Evolutionary conservation across 2,329 filamentous ascomycete species (phyloP), one percentile per base, ranked within the genome.

Genomic region (Elsinoe australis): DNA sequence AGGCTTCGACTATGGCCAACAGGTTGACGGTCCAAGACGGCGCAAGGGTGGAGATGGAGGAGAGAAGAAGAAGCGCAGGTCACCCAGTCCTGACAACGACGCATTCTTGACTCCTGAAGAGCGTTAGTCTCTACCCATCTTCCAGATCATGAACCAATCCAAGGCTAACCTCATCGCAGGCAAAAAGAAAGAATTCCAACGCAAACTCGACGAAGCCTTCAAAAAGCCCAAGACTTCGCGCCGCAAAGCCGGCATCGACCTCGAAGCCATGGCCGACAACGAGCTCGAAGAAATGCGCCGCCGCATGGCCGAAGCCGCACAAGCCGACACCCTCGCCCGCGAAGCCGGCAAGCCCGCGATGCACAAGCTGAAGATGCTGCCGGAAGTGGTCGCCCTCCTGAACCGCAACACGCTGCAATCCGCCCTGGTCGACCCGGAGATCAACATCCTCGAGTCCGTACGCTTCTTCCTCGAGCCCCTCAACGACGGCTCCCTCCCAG

Each of bases 401-500:
- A 95, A 94, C 65, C 85, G 88, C 59, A 94, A 90, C 66, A 87
- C 85, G 47, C 79, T 90, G 21, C 86, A 85, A 61, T 76, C 87
- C 56, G 84, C 85, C 22, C 82, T 96, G 42, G 80, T 95, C 32
- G 90, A 95, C 56, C 90, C 90, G 0, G 92, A 98, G 61, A 94
- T 85, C 61, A 95, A 96, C 69, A 84, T 98, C 53, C 72, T 98
- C 31, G 87, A 94, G 67, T 86, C 89, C 10, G 87, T 98, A 60
- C 88, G 90, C 62, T 96, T 94, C 75, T 96, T 96, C 75, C 78
- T 98, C 17, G 92, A 98, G 64, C 92, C 92, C 1, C 76, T 96
- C 36, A 88, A 90, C 58, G 90, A 96, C 62, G 92, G 90, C 50
- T 90, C 87, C 52, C 76, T 98, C 42, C 92, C 92, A 0, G 90